These are phyloP conservation scores for Obelidium mucronatum DNA, from an alignment of 192 early-diverging fungal species.

Conservation along the genomic window DNA sequence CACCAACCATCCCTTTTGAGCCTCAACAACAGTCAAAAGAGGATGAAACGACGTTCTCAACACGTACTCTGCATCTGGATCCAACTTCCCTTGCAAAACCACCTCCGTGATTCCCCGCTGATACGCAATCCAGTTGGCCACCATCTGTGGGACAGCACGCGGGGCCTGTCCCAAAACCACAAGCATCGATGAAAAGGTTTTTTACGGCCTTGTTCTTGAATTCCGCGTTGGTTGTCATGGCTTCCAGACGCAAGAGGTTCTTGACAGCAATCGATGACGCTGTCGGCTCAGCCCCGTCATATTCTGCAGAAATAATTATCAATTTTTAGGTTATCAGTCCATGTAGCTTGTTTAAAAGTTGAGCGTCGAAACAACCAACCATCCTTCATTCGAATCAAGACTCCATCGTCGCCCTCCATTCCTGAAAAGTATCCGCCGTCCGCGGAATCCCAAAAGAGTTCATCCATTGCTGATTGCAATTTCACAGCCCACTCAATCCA, in stretches of 20 bases:
- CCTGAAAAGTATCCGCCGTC: slow-evolving; percentile 61
- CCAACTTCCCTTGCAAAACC: background rate
- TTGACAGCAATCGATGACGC: slow-evolving; percentile 59
- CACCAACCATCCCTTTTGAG: background rate
- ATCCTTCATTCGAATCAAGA: slow-evolving; percentile 63
- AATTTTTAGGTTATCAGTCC: background rate
- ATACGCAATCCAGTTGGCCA: background rate
- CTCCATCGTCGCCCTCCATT: slow-evolving; percentile 43
- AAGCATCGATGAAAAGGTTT: background rate
- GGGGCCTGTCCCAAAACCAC: background rate
- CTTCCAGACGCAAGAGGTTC: slow-evolving; percentile 61
- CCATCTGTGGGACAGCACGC: background rate
- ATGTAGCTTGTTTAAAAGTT: too few species aligned
- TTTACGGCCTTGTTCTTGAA: background rate
- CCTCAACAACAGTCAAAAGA: background rate
- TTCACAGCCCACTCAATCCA: slow-evolving; percentile 69
- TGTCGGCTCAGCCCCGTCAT: slow-evolving; percentile 73
- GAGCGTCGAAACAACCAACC: slow-evolving; percentile 39
- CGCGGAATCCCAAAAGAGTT: slow-evolving; percentile 62
- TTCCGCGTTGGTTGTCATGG: slow-evolving; percentile 13
- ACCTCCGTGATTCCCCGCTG: background rate
- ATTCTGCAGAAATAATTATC: slow-evolving; percentile 45
- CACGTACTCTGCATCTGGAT: background rate
- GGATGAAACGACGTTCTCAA: background rate
- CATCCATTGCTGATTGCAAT: slow-evolving; percentile 63